Conservation (phyloP, 2,329 filamentous ascomycete species). For the Verticillium alfalfae region DNA sequence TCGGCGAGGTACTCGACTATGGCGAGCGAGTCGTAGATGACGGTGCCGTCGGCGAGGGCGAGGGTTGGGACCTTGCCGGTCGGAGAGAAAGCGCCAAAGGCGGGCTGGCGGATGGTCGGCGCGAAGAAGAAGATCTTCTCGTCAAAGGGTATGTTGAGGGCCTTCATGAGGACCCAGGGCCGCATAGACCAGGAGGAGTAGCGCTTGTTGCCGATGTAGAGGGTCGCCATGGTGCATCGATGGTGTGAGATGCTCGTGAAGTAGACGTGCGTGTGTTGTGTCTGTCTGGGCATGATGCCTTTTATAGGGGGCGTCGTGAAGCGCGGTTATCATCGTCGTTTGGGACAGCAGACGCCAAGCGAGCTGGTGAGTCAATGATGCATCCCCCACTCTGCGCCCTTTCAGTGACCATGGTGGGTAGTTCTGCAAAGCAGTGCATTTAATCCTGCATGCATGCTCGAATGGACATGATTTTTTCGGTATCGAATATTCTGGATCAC, state of each 20-base stretch:
- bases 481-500: too few species aligned
- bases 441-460: background rate
- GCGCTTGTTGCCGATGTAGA: constrained; percentile 38
- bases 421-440: background rate
- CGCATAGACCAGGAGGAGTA: constrained; percentile 42
- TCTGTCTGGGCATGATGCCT: background rate
- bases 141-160: constrained; percentile 34
- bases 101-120: constrained; percentile 21
- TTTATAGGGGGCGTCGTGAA: background rate
- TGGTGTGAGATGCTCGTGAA: background rate
- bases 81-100: constrained; percentile 31
- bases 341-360: background rate
- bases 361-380: background rate
- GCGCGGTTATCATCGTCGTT: background rate
- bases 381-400: constrained; percentile 9
- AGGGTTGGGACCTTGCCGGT: constrained; percentile 36
- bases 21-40: constrained; percentile 40
- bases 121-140: constrained; percentile 29
- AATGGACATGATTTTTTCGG: too few species aligned
- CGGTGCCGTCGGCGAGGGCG: constrained; percentile 18
- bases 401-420: background rate
- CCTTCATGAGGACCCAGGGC: constrained; percentile 37
- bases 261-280: background rate
- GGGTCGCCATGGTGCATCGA: constrained; percentile 12
- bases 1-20: constrained; percentile 43